Base-by-base conservation (phyloP, 768 basidiomycete genomes). In the Xerocomellus amylosporus region DNA sequence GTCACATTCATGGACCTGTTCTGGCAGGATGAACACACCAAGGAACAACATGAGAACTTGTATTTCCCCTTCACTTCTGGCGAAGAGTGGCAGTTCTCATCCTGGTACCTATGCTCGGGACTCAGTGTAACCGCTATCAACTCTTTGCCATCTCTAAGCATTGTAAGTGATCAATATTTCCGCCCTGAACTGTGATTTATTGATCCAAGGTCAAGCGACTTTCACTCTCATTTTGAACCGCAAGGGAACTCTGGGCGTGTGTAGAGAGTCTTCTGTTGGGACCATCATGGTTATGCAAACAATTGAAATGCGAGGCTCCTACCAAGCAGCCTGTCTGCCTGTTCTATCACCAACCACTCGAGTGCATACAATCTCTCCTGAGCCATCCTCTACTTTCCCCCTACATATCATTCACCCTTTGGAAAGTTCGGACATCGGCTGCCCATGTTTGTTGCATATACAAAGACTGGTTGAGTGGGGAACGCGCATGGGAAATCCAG, bases 311-410 rank as follows among this genome's bases (percentile, higher is more conserved):
- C 1, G 24, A 51, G 31, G n/a, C 7, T n/a, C 61, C 59, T n/a
- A 68, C 66, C 14, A 73, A 71, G 33, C 58, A 56, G 1, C 53
- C 54, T 0, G 12, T 70, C n/a, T 13, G 41, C 19, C 54, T 75
- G 3, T 72, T 59, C 53, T 74, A 74, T 55, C 56, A 56, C 10
- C 54, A 65, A 47, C 44, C 63, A 4, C 28, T 74, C 7, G 54
- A 73, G 14, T 74, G 69, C 24, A 9, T 74, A 0, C 55, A 70
- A 39, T 49, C 61, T 4, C 55, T 74, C 1, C 39, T 74, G 8
- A 55, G 58, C 14, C 31, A 51, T 51, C 72, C 66, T 1, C 46
- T 67, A 1, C 34, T 74, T 1, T 40, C 57, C 14, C 59, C 69
- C n/a, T 44, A 63, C 36, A 59, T 73, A 5, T 51, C 58, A 2